Conservation (phyloP, 2,329 filamentous ascomycete genomes). For the Metarhizium guizhouense region DNA sequence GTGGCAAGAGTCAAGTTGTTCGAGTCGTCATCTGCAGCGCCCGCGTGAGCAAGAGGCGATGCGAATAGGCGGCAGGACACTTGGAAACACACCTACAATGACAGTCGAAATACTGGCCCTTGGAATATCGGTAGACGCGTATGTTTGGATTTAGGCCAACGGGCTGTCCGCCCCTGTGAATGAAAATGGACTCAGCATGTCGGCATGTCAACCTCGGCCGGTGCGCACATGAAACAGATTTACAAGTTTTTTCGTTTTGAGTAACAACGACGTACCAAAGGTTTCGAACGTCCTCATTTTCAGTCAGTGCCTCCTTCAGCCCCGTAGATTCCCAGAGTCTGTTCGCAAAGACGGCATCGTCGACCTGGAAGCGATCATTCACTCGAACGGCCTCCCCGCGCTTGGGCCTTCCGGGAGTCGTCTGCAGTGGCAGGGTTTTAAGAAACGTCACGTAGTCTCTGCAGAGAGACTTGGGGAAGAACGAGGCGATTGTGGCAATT, state of each 20-base stretch:
- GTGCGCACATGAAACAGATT: neutral
- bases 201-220: neutral
- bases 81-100: constrained; percentile 59
- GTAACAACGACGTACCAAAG: constrained; percentile 27
- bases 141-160: constrained; percentile 86
- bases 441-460: constrained; percentile 69
- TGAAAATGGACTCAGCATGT: neutral
- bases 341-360: constrained; percentile 66
- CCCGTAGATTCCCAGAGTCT: constrained; percentile 71
- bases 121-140: constrained; percentile 75
- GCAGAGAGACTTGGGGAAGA: constrained; percentile 69
- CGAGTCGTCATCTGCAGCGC: constrained; percentile 67
- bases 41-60: neutral
- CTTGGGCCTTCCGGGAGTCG: constrained; percentile 71
- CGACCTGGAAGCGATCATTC: constrained; percentile 80
- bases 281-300: constrained; percentile 25
- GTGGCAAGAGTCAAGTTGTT: constrained; percentile 56
- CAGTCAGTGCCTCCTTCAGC: constrained; percentile 51
- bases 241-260: too few relatives aligned
- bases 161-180: constrained; percentile 69
- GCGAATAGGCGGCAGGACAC: neutral
- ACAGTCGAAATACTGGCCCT: constrained; percentile 84
- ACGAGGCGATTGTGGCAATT: constrained; percentile 63
- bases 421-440: constrained; percentile 57
- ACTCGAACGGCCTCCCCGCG: constrained; percentile 74